Base-by-base conservation (phyloP, 2,329 filamentous ascomycete genomes). In the Trichophyton simii region DNA sequence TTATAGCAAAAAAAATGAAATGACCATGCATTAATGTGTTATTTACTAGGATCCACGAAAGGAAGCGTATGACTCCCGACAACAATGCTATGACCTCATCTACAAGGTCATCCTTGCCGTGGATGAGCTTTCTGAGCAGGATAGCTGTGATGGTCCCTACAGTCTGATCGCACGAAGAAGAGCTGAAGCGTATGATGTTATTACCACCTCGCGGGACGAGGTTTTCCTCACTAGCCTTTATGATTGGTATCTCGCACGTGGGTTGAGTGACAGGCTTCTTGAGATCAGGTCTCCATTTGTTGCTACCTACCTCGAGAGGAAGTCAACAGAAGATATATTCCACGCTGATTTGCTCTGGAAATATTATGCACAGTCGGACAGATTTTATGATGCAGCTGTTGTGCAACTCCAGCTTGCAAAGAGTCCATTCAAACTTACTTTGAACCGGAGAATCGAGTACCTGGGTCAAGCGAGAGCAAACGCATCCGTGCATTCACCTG, bases 191-290 rank as follows among this genome's bases (percentile, higher is more conserved):
- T 96, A 97, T 74, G 83, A 86, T 52, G 88, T 96, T 1, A 91
- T 99, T 67, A 89, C 95, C 70, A 83, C 82, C 62, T 95, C 92
- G 0, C 83, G 87, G 13, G 94, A 99, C 67, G 89, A 96, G 69
- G 88, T 96, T 3, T 99, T 99, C 77, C 87, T 97, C 72, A 95
- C 89, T 64, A 90, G 89, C 68, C 80, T 99, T n/a, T 99, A 96
- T 72, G 91, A 96, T 69, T 99, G 94, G 92, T 99, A 99, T 73
- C 85, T 97, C 66, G 76, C 82, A 60, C 86, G 91, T 71, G 87
- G 88, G 18, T 91, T 89, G 85, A 87, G 84, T 8, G 90, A 96
- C 65, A 87, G 91, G 13, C 82, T 99, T 31, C 82, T 99, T 38
- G 85, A 87, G 41, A 90, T 94, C 59, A 83, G 91, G 62, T 95